A percentile compares a stretch with the other conserved stretches of the same genome.
Conservation (phyloP, 768 basidiomycete species). For the Psilocybe azurescens region DNA sequence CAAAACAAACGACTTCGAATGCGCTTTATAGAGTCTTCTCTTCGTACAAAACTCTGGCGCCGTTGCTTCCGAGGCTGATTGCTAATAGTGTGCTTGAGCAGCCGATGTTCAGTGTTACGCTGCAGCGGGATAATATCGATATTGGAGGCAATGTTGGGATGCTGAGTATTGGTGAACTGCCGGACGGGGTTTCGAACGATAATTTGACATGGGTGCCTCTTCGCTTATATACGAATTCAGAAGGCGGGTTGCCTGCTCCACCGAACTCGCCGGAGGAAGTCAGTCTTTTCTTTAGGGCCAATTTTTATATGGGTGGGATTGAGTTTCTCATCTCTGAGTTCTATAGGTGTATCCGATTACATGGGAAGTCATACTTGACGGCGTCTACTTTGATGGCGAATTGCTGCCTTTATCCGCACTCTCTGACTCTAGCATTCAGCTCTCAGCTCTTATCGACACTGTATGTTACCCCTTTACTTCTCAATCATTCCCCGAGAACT, state of each 20-base stretch:
- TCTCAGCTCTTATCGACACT: constrained; percentile 76
- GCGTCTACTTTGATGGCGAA: constrained; percentile 72
- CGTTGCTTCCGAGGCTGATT: constrained; percentile 53
- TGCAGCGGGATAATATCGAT: constrained; percentile 73
- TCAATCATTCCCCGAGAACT: not conserved
- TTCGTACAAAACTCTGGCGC: constrained; percentile 47
- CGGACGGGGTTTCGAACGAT: constrained; percentile 48
- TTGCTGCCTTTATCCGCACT: constrained; percentile 61
- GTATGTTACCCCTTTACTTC: constrained; percentile 39
- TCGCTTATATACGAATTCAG: constrained; percentile 51
- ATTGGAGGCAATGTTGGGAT: constrained; percentile 72
- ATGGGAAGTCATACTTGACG: constrained; percentile 77
- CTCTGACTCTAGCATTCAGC: constrained; percentile 48
- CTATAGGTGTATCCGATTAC: constrained; percentile 62
- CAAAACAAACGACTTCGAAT: constrained; percentile 7
- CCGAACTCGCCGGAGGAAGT: constrained; percentile 67
- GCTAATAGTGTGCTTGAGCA: constrained; percentile 37
- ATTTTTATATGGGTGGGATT: not conserved
- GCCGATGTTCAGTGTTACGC: constrained; percentile 60
- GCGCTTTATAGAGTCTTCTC: constrained; percentile 33
- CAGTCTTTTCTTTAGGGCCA: constrained; percentile 28
- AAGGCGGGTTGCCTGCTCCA: constrained; percentile 63
- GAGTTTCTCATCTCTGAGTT: not conserved
- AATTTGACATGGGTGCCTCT: constrained; percentile 72
- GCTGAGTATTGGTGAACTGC: constrained; percentile 71